phyloP scores from a whole-genome alignment of 306 rosid genomes.

The Malus asiatica region DNA sequence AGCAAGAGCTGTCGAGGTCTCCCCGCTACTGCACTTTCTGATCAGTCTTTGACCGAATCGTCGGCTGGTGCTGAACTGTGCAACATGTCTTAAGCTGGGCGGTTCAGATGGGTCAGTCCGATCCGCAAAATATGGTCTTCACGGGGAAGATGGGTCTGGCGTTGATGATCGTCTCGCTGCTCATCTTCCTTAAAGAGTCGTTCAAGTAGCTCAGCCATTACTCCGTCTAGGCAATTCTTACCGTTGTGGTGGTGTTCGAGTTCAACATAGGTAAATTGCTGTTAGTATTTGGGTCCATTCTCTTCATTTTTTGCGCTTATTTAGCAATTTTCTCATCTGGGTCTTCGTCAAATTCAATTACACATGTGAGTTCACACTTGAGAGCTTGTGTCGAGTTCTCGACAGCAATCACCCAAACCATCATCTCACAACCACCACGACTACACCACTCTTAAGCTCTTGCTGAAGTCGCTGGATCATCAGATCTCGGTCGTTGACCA shows the following conservation, averaged over 20 bases:
- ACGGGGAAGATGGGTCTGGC: constrained; percentile 79
- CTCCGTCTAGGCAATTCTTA: constrained; percentile 84
- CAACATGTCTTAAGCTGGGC: constrained; percentile 40
- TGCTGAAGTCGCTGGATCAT: no score
- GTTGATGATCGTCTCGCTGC: constrained; percentile 51
- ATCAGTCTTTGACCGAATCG: constrained; percentile 29
- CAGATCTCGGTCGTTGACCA: no score
- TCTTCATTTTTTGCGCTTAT: neutral
- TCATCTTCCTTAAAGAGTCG: constrained; percentile 70
- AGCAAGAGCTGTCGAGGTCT: constrained; percentile 19
- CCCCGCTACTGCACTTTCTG: constrained; percentile 30
- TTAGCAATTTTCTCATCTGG: neutral
- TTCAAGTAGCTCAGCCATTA: constrained; percentile 39
- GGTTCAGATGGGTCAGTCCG: constrained; percentile 65
- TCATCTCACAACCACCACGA: no score
- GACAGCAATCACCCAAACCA: no score
- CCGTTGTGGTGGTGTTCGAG: constrained; percentile 87
- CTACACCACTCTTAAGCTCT: no score
- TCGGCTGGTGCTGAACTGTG: constrained; percentile 6
- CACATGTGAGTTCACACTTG: no score
- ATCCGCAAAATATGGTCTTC: constrained; percentile 74
- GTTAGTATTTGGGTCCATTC: no score
- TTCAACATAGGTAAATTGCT: constrained; percentile 69
- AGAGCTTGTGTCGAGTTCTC: no score
- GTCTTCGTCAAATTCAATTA: neutral